Evolutionary conservation across 306 rosid species (phyloP).

Genomic region (Crataegus laevigata): DNA sequence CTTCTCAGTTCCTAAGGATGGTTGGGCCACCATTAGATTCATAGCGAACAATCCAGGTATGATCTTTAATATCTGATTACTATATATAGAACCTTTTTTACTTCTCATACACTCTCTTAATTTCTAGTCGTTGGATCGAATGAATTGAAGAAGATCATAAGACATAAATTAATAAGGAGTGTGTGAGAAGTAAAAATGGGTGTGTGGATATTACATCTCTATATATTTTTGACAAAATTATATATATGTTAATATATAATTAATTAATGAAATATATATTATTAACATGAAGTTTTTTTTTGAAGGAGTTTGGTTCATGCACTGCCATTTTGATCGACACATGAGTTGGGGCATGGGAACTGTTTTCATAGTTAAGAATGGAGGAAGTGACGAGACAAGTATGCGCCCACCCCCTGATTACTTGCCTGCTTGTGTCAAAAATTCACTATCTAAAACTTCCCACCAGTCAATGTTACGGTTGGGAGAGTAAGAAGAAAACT

Average conservation of each 20-base stretch:
- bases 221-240: too few species aligned
- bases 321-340: constrained; percentile 35
- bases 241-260: too few species aligned
- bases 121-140: too few species aligned
- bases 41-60: constrained; percentile 16
- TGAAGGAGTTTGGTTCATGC: constrained; percentile 32
- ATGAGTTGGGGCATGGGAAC: constrained; percentile 37
- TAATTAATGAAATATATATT: not conserved
- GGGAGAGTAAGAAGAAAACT: too few species aligned
- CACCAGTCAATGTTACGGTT: too few species aligned
- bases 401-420: constrained; percentile 23
- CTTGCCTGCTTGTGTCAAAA: constrained; percentile 27
- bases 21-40: constrained; percentile 23
- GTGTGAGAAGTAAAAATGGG: too few species aligned
- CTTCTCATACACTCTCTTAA: too few species aligned
- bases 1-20: constrained; percentile 15
- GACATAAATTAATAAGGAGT: too few species aligned
- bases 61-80: too few species aligned
- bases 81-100: too few species aligned
- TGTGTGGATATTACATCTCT: too few species aligned
- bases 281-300: not conserved
- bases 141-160: too few species aligned
- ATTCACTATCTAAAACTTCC: not conserved
- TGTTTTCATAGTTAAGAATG: constrained; percentile 28
- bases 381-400: constrained; percentile 18